Evolutionary conservation across 208 protist genomes (phyloP).

Genomic region (Polymyxa betae): DNA sequence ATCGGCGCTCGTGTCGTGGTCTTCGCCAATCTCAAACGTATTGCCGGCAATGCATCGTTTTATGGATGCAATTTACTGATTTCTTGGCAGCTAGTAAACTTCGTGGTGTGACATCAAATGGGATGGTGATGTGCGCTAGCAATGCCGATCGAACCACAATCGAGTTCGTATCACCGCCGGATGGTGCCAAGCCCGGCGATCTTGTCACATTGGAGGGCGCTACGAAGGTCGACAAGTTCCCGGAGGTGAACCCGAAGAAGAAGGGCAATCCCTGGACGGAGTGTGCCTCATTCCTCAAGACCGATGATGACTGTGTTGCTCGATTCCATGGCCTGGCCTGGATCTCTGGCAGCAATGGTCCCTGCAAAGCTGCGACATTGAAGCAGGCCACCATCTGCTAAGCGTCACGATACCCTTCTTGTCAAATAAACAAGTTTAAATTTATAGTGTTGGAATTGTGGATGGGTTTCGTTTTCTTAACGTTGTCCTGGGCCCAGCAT

Average conservation of each 20-base stretch:
- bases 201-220: neutral
- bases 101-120: neutral
- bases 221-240: too few relatives aligned
- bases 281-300: conserved; percentile 35
- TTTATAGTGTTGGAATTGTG: neutral
- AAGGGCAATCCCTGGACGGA: conserved; percentile 29
- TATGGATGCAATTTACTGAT: neutral
- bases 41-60: neutral
- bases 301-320: neutral
- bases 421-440: neutral
- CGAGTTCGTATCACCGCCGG: conserved; percentile 30
- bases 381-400: neutral
- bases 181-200: neutral
- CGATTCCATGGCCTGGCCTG: neutral
- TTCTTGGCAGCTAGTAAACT: neutral
- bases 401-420: neutral
- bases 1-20: neutral
- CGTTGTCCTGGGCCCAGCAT: neutral
- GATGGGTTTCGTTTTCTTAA: neutral
- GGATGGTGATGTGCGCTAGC: conserved; percentile 31
- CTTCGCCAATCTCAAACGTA: conserved; percentile 51
- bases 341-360: neutral
- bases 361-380: neutral
- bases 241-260: conserved; percentile 44
- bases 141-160: neutral